These are phyloP conservation scores for Penicillium psychrofluorescens DNA, from an alignment of 495 filamentous ascomycete species.

Conservation along the genomic window DNA sequence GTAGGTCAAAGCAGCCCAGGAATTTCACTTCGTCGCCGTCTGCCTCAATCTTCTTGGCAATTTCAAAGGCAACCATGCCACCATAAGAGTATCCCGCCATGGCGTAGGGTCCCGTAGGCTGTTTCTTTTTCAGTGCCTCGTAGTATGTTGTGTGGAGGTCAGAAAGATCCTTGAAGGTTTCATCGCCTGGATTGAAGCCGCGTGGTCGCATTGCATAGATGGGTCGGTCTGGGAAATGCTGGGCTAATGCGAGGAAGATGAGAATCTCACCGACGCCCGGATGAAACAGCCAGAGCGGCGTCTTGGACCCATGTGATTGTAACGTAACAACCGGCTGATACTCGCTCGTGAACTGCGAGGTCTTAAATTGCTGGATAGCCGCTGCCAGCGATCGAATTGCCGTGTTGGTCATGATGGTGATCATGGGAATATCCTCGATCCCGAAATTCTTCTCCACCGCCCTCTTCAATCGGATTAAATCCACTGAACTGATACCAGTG, in stretches of 20 bases:
- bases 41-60: conserved; percentile 34
- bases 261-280: conserved; percentile 47
- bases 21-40: conserved; percentile 13
- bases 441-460: background rate
- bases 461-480: background rate
- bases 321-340: conserved; percentile 45
- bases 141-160: conserved; percentile 16
- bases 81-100: conserved; percentile 46
- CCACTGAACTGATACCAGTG: background rate
- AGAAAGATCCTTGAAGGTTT: conserved; percentile 10
- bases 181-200: conserved; percentile 32
- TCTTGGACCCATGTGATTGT: conserved; percentile 32
- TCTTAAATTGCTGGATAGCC: background rate
- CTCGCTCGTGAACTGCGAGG: background rate
- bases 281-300: conserved; percentile 46
- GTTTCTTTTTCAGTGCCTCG: conserved; percentile 25
- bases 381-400: background rate
- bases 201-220: conserved; percentile 43
- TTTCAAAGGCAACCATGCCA: conserved; percentile 43
- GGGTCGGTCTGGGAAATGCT: conserved; percentile 37
- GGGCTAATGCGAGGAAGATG: conserved; percentile 41
- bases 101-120: conserved; percentile 45
- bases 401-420: background rate
- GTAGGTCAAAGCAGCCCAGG: conserved; percentile 8
- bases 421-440: conserved; percentile 1